Base-by-base conservation (phyloP, 2,329 filamentous ascomycete genomes). In the Penicillium brasilianum region DNA sequence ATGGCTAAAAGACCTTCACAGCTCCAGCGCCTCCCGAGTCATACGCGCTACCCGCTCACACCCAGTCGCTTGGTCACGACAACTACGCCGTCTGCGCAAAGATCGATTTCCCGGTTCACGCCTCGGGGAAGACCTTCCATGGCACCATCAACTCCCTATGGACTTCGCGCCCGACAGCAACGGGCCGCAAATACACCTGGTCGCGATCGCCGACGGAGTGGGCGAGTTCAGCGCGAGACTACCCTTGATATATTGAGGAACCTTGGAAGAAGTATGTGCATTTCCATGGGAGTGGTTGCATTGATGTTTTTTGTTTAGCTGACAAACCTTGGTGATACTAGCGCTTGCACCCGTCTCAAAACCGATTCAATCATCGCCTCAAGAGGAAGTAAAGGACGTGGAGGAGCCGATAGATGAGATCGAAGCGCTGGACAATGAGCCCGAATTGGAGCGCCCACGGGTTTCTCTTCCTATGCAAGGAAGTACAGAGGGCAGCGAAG, bases 101-200 rank as follows among this genome's bases (percentile, higher is more conserved):
- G 74, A 20, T 74, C 73, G 30, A 72, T 67, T 39, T 71, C 68
- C 62, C 72, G 76, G 62, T 71, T 66, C 44, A 79, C 76, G 34
- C 76, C 77, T 28, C 71, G 76, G 39, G 69, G 67, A 22, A 66
- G 71, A 57, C 70, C 63, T 36, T 64, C 56, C 49, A 73, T 66
- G 18, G 80, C 79, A 16, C 84, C 84, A 9, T 81, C 83, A 5
- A 86, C 84, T 16, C 84, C 84, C 0, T 82, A 85, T 76, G 83
- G 82, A 28, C 79, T 85, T 58, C 78, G 82, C 44, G 84, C 84
- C 10, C 75, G 85, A 30, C 81, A 85, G 71, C 81, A 84, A 66
- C 82, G 84, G 66, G 82, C 82, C 13, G 81, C 80, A 5, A 80
- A 80, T 63, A 84, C 83, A 2, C 82, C 83, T 20, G 78, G 76